Evolutionary conservation across 2,329 filamentous ascomycete species (phyloP).

Genomic region (Phialemonium atrogriseum): DNA sequence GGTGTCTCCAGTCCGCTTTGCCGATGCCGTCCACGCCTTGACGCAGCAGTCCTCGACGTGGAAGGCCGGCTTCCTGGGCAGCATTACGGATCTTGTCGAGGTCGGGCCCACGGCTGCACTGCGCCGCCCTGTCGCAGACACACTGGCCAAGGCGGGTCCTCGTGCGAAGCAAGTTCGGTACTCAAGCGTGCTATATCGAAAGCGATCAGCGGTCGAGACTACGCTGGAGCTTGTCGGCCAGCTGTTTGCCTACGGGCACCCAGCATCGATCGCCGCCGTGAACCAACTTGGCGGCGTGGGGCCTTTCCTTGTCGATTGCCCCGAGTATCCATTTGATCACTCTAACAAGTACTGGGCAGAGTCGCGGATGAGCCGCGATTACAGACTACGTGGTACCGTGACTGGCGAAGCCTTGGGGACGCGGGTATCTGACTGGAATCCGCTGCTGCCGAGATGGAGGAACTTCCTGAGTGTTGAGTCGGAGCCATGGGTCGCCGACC

Average conservation of each 20-base stretch:
- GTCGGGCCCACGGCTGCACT: conserved; percentile 22
- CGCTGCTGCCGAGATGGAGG: conserved; percentile 30
- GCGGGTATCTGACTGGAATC: conserved; percentile 16
- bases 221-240: conserved; percentile 15
- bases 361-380: conserved; percentile 20
- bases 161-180: conserved; percentile 14
- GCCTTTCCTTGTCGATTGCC: conserved; percentile 22
- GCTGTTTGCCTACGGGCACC: conserved; percentile 16
- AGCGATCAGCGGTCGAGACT: conserved; percentile 12
- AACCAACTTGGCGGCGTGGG: conserved; percentile 10
- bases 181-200: conserved; percentile 11
- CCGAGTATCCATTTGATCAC: conserved; percentile 33
- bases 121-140: conserved; percentile 19
- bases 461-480: conserved; percentile 31
- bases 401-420: conserved; percentile 19
- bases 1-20: conserved; percentile 23
- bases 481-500: conserved; percentile 37
- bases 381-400: conserved; percentile 17
- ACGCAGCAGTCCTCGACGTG: conserved; percentile 9
- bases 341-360: conserved; percentile 29
- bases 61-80: conserved; percentile 14
- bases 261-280: conserved; percentile 13
- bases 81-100: conserved; percentile 19
- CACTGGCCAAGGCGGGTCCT: conserved; percentile 10
- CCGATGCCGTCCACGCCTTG: conserved; percentile 15